Base-by-base conservation (phyloP, 2,329 filamentous ascomycete species). In the Aspergillus neotritici region DNA sequence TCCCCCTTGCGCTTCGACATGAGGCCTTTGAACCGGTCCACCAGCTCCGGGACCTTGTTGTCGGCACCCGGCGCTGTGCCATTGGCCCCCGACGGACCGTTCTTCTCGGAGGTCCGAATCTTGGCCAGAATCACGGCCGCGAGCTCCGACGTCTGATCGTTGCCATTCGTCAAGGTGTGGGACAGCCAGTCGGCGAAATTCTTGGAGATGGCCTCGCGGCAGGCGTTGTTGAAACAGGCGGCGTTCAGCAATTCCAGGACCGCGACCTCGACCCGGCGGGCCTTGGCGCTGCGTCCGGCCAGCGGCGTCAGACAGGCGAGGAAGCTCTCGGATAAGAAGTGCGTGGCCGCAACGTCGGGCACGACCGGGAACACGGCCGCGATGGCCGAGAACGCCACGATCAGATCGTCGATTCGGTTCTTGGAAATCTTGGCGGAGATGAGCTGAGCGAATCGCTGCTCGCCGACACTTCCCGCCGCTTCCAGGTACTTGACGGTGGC, bases 341-440 rank as follows among this genome's bases (percentile, higher is more conserved):
- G 74, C 46, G 82, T 75, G 3, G 87, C 77, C 2, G 84, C 87
- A 34, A 87, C 77, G 43, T 83, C 78, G 3, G 88, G 85, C 2
- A 87, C 81, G 40, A 98, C 78, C 1, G 93, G 90, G 62, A 98
- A 98, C 7, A 94, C 80, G 15, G 83, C 81, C 2, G 89, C 82
- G 5, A 89, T 88, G n/a, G 90, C 89, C 41, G 90, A 97, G 64
- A 96, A 97, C 5, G 90, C 90, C 38, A 93, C 76, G 42, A 95
- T 87, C 53, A 94, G 80, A 65, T 94, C 87, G 57, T 96, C 90
- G 51, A 89, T 87, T 16, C 85, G 91, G 40, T 83, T 83, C 50
- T 84, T 82, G 53, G 78, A 70, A 12, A 94, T 75, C 41, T 84
- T 81, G 12, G 78, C 73, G 41, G 82, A 82, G 62, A 96, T 86